Base-by-base conservation (phyloP, 768 basidiomycete genomes). In the Mrakia hoshinonis region DNA sequence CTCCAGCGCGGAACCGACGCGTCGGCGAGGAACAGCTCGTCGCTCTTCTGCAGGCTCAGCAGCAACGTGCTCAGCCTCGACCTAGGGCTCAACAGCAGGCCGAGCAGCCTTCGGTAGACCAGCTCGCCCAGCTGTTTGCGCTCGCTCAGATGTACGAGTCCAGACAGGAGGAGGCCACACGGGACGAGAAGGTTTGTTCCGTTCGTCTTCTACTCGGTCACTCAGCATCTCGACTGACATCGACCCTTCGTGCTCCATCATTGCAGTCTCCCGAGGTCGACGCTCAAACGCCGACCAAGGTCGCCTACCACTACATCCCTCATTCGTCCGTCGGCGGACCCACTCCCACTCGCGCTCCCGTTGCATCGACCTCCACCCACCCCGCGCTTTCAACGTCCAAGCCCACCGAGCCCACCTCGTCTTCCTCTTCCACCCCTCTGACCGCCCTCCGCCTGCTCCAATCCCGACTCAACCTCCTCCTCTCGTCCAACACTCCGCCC, bases 221-320 rank as follows among this genome's bases (percentile, higher is more conserved):
- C 15, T 15, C 43, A 43, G 43, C 39, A 1, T 9, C 54, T 34
- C 31, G 38, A 51, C 20, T 61, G 11, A 1, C 2, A 4, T 31
- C 31, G n/a, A 46, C 46, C 26, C 47, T 60, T 22, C 2, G 0
- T 31, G 39, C 29, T 29, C 26, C 5, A n/a, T n/a, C n/a, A n/a
- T n/a, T n/a, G n/a, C 67, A 61, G 58, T 10, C 36, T 10, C 55
- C 55, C 24, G 58, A 61, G 2, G 6, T 43, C 6, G 51, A 26
- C 13, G 26, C 51, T 15, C 34, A 49, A 0, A 39, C 66, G 0
- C 39, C 48, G 31, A 38, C 65, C n/a, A 38, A 67, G 6, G 66
- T 43, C 6, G 51, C 66, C 3, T 67, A 67, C 66, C 66, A 67
- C 52, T 67, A 67, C 66, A 67, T 67, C 66, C 66, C 66, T 24